Conservation (phyloP, 805 yeast genomes). For the Saturnispora besseyi region DNA sequence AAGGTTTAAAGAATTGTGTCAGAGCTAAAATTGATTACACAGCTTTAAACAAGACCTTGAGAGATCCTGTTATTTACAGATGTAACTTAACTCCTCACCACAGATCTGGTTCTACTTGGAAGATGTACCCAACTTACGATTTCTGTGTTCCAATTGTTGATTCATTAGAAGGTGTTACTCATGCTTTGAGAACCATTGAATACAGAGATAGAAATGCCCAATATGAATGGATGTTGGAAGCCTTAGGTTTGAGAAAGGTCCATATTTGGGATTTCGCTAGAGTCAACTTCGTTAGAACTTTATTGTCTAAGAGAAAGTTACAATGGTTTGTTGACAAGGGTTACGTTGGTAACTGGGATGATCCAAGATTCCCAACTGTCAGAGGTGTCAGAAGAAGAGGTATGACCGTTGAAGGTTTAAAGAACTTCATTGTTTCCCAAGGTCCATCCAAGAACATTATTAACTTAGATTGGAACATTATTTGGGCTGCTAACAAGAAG, state of each 20-base stretch:
- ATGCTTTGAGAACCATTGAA: slow-evolving; percentile 95
- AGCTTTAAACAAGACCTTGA: slow-evolving; percentile 85
- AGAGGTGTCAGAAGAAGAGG: slow-evolving; percentile 99
- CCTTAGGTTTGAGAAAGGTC: slow-evolving; percentile 78
- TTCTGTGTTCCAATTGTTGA: slow-evolving; percentile 98
- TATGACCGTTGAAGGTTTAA: slow-evolving; percentile 96
- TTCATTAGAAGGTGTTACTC: slow-evolving; percentile 93
- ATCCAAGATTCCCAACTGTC: slow-evolving; percentile 98
- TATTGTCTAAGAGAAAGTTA: slow-evolving; percentile 91
- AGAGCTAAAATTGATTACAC: slow-evolving; percentile 95
- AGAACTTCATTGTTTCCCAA: slow-evolving; percentile 87
- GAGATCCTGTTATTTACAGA: slow-evolving; percentile 98
- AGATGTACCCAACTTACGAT: slow-evolving; percentile 96
- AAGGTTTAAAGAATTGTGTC: slow-evolving; percentile 83
- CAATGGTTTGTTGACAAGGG: slow-evolving; percentile 98
- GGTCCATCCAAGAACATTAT: slow-evolving; percentile 97
- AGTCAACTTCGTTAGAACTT: slow-evolving; percentile 92
- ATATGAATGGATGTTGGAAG: slow-evolving; percentile 90
- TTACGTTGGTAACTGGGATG: slow-evolving; percentile 92
- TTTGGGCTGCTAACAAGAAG: slow-evolving; percentile 97
- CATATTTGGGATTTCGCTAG: slow-evolving; percentile 98
- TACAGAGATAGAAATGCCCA: slow-evolving; percentile 98
- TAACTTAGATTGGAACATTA: slow-evolving; percentile 93
- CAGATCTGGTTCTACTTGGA: slow-evolving; percentile 90
- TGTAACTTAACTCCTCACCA: slow-evolving; percentile 97